phyloP scores from a whole-genome alignment of 352 stramenopile species.

The Phytophthora cactorum region DNA sequence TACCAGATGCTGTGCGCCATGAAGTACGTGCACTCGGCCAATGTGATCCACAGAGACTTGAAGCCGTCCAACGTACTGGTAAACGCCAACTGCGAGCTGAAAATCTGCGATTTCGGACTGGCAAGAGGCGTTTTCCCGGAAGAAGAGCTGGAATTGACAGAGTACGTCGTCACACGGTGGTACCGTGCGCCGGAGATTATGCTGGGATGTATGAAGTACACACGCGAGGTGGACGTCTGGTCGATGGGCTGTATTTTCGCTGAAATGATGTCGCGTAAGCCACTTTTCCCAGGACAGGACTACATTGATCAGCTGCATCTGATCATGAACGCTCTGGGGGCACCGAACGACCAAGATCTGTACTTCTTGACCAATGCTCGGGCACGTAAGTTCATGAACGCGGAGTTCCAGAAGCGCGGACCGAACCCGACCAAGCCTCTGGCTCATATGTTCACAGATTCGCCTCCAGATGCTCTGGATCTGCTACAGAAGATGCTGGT shows the following conservation, averaged over 20 bases:
- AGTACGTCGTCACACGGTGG: constrained; percentile 95
- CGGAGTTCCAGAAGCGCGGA: constrained; percentile 78
- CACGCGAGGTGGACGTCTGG: constrained; percentile 92
- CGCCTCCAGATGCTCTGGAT: constrained; percentile 74
- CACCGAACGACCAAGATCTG: constrained; percentile 93
- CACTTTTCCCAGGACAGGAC: constrained; percentile 96
- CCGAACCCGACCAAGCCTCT: constrained; percentile 69
- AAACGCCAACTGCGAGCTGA: constrained; percentile 92
- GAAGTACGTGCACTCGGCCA: constrained; percentile 93
- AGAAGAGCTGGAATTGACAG: constrained; percentile 70
- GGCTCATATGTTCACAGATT: constrained; percentile 76
- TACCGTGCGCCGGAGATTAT: constrained; percentile 89
- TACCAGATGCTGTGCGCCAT: constrained; percentile 93
- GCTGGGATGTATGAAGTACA: constrained; percentile 90
- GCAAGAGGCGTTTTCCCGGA: constrained; percentile 82
- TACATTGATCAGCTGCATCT: constrained; percentile 96
- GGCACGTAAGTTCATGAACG: constrained; percentile 86
- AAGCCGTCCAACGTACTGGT: constrained; percentile 98
- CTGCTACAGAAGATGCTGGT: constrained; percentile 93
- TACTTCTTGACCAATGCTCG: constrained; percentile 97
- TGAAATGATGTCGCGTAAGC: constrained; percentile 97
- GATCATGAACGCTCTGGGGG: constrained; percentile 97
- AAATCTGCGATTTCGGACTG: constrained; percentile 91
- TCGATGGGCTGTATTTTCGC: constrained; percentile 99
- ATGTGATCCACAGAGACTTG: constrained; percentile 96